Evolutionary conservation across 164 flowering plant genomes (phyloP), one percentile per base, ranked within the genome.

Genomic region (Tetracentron sinense): DNA sequence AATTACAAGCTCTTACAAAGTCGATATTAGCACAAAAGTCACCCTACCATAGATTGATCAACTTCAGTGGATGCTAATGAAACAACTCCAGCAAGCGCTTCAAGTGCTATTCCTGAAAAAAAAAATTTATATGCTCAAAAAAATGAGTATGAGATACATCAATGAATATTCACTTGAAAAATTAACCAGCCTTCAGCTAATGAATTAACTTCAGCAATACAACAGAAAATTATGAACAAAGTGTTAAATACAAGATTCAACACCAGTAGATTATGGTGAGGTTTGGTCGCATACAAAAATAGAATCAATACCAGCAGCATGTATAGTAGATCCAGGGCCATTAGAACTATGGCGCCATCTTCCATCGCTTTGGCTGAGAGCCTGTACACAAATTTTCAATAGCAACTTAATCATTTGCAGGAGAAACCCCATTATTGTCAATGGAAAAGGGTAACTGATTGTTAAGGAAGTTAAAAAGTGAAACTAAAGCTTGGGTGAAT

Each of bases 301-400:
- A 42, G 0, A 71, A 63, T 59, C 30, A 51, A 65, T 83, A 89
- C 98, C 99, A 68, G 99, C 89, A 72, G 97, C 96, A 78, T 72
- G 80, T 46, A 84, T 82, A 68, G 97, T 95, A 47, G 97, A 85
- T 70, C 86, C 92, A 17, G 92, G 88, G 62, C 88, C 82, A 64
- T 74, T 82, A 64, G 87, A 85, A 74, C 84, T 81, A 51, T 76
- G 79, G 58, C 96, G 95, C 99, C 97, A 95, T 69, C 84, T 82
- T 69, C 99, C 99, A 82, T 89, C 99, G 80, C 96, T 92, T 71
- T 91, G 97, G 78, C 97, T 88, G 53, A 92, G 78, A 61, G 94
- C 82, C 98, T 92, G 84, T 58, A 50, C 78, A 54, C 30, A 42
- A 31, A 17, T 22, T 33, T 48, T 48, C 6, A 60, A 52, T 21